Conservation (phyloP, 805 yeast species). For the Nakazawaea anatomiae region DNA sequence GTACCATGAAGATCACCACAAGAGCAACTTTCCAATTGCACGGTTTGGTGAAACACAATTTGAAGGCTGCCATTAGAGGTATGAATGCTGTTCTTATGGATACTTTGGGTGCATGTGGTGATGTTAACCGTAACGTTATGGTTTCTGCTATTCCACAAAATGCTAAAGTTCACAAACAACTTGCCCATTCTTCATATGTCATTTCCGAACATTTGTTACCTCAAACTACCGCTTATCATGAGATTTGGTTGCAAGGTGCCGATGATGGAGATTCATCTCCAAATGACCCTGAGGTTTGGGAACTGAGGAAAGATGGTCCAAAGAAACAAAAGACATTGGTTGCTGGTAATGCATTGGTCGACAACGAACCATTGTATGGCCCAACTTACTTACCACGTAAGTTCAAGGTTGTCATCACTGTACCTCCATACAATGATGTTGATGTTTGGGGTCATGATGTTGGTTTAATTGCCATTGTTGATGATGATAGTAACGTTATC, state of each 20-base stretch:
- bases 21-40: conserved; percentile 97
- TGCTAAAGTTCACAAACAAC: conserved; percentile 73
- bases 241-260: conserved; percentile 89
- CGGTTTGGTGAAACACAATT: conserved; percentile 85
- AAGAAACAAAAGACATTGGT: conserved; percentile 76
- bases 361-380: conserved; percentile 85
- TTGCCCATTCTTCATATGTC: conserved; percentile 52
- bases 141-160: conserved; percentile 84
- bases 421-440: conserved; percentile 94
- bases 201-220: conserved; percentile 85
- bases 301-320: conserved; percentile 67
- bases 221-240: conserved; percentile 91
- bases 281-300: conserved; percentile 61
- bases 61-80: conserved; percentile 88
- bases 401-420: conserved; percentile 89
- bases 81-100: conserved; percentile 89
- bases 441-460: conserved; percentile 95
- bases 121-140: conserved; percentile 95
- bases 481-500: conserved; percentile 50
- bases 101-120: conserved; percentile 97
- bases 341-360: conserved; percentile 78
- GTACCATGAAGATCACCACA: conserved; percentile 89
- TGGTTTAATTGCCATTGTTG: conserved; percentile 84
- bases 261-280: conserved; percentile 63
- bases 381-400: conserved; percentile 88